Evolutionary conservation across 129 eudicot species (phyloP).

Genomic region (Tagetes erecta): DNA sequence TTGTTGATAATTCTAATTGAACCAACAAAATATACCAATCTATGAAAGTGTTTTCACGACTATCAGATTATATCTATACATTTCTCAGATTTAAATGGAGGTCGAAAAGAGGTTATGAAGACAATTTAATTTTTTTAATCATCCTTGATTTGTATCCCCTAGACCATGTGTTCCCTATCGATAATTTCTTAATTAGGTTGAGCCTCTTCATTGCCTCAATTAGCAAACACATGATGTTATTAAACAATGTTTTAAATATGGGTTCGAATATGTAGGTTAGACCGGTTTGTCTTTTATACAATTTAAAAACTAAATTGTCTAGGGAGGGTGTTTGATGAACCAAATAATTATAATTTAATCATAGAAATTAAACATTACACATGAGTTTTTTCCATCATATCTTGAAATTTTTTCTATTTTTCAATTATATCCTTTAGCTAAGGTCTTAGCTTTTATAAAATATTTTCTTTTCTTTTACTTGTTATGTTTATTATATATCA

Average conservation of each 20-base stretch:
- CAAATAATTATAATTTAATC: not conserved
- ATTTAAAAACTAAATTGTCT: not conserved
- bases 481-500: not conserved
- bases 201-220: constrained; percentile 23
- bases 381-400: not conserved
- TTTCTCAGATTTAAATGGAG: too few species aligned
- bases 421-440: not conserved
- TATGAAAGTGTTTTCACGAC: too few species aligned
- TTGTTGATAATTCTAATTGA: too few species aligned
- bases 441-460: not conserved
- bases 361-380: not conserved
- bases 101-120: not conserved
- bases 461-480: not conserved
- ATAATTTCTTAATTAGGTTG: constrained; percentile 11
- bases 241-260: constrained; percentile 17
- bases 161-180: constrained; percentile 30
- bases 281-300: constrained; percentile 10
- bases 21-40: too few species aligned
- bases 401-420: not conserved
- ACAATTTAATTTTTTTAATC: constrained; percentile 1
- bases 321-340: not conserved
- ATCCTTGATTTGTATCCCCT: not conserved
- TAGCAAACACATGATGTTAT: constrained; percentile 19
- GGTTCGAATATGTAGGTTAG: not conserved
- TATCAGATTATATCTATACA: too few species aligned